Evolutionary conservation across 2,329 filamentous ascomycete genomes (phyloP).

Genomic region (Penicillium sp.): DNA sequence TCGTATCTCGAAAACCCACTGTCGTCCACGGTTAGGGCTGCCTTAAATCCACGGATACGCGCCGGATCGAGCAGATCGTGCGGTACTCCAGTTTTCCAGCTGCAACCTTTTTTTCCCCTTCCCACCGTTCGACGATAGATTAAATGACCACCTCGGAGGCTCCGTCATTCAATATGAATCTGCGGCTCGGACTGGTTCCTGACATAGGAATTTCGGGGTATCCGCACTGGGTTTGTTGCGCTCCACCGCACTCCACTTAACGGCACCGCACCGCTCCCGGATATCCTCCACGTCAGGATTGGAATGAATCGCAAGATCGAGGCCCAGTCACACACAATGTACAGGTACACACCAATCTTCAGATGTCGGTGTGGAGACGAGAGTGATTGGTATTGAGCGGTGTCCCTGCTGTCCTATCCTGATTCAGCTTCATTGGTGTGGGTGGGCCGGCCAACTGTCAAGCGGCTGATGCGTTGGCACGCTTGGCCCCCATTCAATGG

Average conservation of each 20-base stretch:
- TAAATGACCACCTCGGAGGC: neutral
- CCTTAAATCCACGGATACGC: conserved; percentile 5
- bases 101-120: neutral
- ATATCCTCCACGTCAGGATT: neutral
- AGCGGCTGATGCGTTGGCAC: conserved; percentile 24
- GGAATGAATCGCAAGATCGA: conserved; percentile 1
- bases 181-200: conserved; percentile 2
- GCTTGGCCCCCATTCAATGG: neutral
- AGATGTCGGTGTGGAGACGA: conserved; percentile 15
- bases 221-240: neutral
- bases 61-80: conserved; percentile 15
- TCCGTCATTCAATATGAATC: neutral
- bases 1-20: neutral
- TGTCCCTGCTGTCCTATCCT: neutral
- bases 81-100: conserved; percentile 4
- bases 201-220: conserved; percentile 1
- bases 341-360: neutral
- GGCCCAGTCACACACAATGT: neutral
- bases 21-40: conserved; percentile 15
- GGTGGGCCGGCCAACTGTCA: conserved; percentile 20
- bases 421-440: conserved; percentile 15
- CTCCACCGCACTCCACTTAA: conserved; percentile 7
- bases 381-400: neutral
- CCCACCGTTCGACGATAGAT: neutral
- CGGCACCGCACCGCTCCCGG: conserved; percentile 11